Conservation (phyloP, 176 grass and related monocot genomes). For the Olyra latifolia region DNA sequence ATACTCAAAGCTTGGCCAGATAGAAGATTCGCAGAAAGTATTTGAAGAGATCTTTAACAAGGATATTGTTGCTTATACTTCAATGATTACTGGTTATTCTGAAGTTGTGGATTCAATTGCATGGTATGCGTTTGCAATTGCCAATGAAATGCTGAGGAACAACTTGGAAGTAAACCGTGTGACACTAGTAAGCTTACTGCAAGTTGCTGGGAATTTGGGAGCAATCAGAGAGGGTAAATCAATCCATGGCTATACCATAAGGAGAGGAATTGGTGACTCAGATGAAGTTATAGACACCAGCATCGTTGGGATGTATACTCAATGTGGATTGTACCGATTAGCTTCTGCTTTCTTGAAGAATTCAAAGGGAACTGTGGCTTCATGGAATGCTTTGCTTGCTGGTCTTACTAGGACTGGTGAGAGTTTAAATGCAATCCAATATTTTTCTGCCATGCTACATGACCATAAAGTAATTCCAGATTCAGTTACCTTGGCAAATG, state of each 20-base stretch:
- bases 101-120: conserved; percentile 36
- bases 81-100: conserved; percentile 59
- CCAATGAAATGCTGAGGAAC: conserved; percentile 37
- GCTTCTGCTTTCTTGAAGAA: conserved; percentile 40
- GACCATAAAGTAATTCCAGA: conserved; percentile 49
- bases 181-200: conserved; percentile 59
- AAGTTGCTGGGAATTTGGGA: conserved; percentile 51
- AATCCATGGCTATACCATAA: conserved; percentile 54
- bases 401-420: conserved; percentile 34
- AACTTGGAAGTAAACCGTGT: conserved; percentile 58
- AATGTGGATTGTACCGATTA: conserved; percentile 45
- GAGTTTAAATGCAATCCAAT: conserved; percentile 36
- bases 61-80: conserved; percentile 56
- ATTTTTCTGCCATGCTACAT: conserved; percentile 51
- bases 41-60: conserved; percentile 58
- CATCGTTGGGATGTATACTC: conserved; percentile 47
- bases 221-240: conserved; percentile 49
- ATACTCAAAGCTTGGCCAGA: conserved; percentile 47
- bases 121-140: conserved; percentile 48
- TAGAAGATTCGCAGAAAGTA: conserved; percentile 33
- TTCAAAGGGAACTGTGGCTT: conserved; percentile 35
- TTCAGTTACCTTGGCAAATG: conserved; percentile 54
- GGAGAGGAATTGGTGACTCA: conserved; percentile 47
- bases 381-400: conserved; percentile 63
- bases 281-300: conserved; percentile 64